Base-by-base conservation (phyloP, 768 basidiomycete species). In the Mycena filopes region DNA sequence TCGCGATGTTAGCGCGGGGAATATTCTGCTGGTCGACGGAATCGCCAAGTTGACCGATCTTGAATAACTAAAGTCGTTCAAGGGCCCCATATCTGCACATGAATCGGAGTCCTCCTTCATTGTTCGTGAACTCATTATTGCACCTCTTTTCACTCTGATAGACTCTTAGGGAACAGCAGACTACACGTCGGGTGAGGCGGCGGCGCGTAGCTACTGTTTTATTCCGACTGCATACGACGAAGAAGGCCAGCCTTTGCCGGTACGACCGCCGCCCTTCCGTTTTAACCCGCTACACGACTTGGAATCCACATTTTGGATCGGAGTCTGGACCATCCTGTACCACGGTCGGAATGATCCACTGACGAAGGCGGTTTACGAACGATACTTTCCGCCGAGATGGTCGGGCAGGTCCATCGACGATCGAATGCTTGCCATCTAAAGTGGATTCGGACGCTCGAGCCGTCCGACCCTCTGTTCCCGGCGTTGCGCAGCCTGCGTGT, bases 241-340 rank as follows among this genome's bases (percentile, higher is more conserved):
- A 21, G 18, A 6, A 25, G 20, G 9, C 55, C 9, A 2, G n/a
- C n/a, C n/a, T 33, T n/a, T 46, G n/a, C 55, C n/a, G n/a, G n/a
- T n/a, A n/a, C n/a, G n/a, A 33, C 31, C 12, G 12, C 12, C 33
- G 9, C 45, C 31, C 15, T 48, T 58, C 29, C 56, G 56, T 13
- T 58, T 36, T 33, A 46, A 58, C 38, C 56, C 56, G 1, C 36
- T 58, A 13, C 56, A 58, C 36, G 56, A 58, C n/a, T n/a, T 58
- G 12, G 56, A 58, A n/a, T 58, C 56, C 11, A 58, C 56, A 11
- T 10, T 58, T 10, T 58, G 56, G 56, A 58, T 58, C 28, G 56
- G n/a, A 6, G 4, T 48, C 33, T 58, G 56, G 56, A 33, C 43
- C 11, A 13, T 47, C 9, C n/a, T 47, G 18, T 57, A 46, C 25